Base-by-base conservation (phyloP, 202 grass and related monocot species). In the Hordeum pubiflorum region DNA sequence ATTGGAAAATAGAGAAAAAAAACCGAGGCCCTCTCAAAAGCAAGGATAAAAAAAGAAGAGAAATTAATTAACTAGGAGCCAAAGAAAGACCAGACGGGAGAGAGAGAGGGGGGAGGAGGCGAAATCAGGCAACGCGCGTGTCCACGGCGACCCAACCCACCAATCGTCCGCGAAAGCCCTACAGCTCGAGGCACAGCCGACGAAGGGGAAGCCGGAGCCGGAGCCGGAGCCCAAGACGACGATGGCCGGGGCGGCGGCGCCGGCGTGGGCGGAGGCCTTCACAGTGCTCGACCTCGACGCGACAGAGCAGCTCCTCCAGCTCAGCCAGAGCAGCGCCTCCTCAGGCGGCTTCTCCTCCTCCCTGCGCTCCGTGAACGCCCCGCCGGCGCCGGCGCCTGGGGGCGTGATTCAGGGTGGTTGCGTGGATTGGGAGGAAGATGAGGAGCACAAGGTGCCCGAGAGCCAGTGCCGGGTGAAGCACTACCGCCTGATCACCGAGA, bases 401-500 rank as follows among this genome's bases (percentile, higher is more conserved):
- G 44, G 10, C 44, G 18, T 15, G 7, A 5, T 24, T 21, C 65
- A 24, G 0, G 66, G 2, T 4, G 76, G 0, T 20, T 12, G 4
- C 56, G 33, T 4, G 21, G 62, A 79, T 7, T 66, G 33, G 18
- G 76, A 62, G 14, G 85, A 79, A 11, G 82, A 79, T 6, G 70
- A 88, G 13, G 87, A 86, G 23, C n/a, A 83, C 38, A 76, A 83
- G 74, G 77, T 76, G 22, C 9, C 69, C 5, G 63, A 41, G 20
- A 81, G 32, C 24, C 44, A 18, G 29, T 32, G 83, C 20, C 63
- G 65, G 69, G 64, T 26, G 76, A 86, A 72, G 44, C 74, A 74
- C 72, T 83, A 63, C 21, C 83, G 90, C 44, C 41, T 69, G 80
- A 82, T 89, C 73, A 40, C 50, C 4, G 90, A 93, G 87, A 77